A percentile compares a stretch with the other conserved stretches of the same genome.
phyloP scores from a whole-genome alignment of 441 rosid genomes.

The Dalechampia spathulata region DNA sequence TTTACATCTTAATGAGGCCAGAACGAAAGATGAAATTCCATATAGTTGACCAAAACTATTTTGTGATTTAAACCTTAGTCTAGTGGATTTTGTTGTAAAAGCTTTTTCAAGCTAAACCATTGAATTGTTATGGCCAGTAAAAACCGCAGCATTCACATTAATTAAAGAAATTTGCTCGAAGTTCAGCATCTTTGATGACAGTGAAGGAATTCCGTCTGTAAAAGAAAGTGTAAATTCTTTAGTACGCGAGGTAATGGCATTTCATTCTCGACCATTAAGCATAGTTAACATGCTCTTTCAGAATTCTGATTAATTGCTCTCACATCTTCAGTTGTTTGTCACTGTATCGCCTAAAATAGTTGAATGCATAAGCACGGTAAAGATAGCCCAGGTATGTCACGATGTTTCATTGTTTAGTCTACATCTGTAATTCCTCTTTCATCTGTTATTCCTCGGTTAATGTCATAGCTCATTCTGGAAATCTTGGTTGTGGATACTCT shows the following conservation, averaged over 20 bases:
- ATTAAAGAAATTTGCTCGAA: slow-evolving; percentile 69
- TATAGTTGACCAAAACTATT: neutral
- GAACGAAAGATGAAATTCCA: neutral
- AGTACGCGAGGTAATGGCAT: slow-evolving; percentile 51
- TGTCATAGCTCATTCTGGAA: too few species aligned
- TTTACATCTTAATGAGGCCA: neutral
- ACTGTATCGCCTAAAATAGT: slow-evolving; percentile 48
- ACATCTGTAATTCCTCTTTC: neutral
- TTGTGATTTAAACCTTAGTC: neutral
- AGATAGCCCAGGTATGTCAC: slow-evolving; percentile 80
- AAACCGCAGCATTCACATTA: slow-evolving; percentile 62
- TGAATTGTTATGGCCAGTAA: slow-evolving; percentile 48
- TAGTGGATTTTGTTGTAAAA: neutral
- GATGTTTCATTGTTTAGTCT: neutral
- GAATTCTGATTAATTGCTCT: slow-evolving; percentile 11
- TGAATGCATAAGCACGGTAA: slow-evolving; percentile 67
- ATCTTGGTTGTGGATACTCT: neutral
- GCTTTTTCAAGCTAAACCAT: slow-evolving; percentile 8
- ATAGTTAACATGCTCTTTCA: neutral
- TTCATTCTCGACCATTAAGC: slow-evolving; percentile 1
- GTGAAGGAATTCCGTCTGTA: slow-evolving; percentile 25
- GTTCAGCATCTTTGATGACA: slow-evolving; percentile 37
- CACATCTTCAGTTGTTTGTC: slow-evolving; percentile 49
- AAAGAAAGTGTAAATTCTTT: slow-evolving; percentile 34
- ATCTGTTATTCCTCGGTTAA: too few species aligned